phyloP scores from a whole-genome alignment of 1,139 yeast genomes.

The Arxiozyma telluris region DNA sequence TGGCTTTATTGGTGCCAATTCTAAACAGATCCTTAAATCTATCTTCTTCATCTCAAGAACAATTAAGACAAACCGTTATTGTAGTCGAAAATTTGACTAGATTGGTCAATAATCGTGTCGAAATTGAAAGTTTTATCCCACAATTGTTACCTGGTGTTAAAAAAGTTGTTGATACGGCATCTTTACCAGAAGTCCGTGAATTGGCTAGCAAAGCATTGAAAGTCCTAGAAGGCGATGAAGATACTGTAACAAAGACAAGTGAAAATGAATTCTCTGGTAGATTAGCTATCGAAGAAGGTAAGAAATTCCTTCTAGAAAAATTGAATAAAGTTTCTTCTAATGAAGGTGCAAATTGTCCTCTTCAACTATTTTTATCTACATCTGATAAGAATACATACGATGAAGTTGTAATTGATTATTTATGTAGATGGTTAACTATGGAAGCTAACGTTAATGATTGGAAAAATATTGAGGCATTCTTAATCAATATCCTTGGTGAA shows the following conservation, averaged over 20 bases:
- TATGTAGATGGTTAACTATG: slow-evolving; percentile 48
- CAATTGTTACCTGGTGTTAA: slow-evolving; percentile 80
- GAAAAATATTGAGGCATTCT: slow-evolving; percentile 57
- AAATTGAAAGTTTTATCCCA: slow-evolving; percentile 83
- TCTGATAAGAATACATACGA: slow-evolving; percentile 20
- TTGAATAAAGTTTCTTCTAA: slow-evolving; percentile 23
- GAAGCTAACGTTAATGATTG: slow-evolving; percentile 91
- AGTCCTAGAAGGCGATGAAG: slow-evolving; percentile 78
- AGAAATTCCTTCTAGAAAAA: slow-evolving; percentile 36
- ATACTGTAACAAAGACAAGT: slow-evolving; percentile 31
- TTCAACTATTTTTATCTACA: slow-evolving; percentile 16
- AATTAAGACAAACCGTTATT: slow-evolving; percentile 90
- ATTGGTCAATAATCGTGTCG: slow-evolving; percentile 86
- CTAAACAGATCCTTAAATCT: slow-evolving; percentile 84
- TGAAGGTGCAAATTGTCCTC: slow-evolving; percentile 9
- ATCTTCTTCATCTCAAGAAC: slow-evolving; percentile 81
- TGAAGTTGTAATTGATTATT: slow-evolving; percentile 40
- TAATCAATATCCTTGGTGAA: slow-evolving; percentile 40
- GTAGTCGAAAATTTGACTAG: slow-evolving; percentile 94
- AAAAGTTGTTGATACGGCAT: slow-evolving; percentile 81
- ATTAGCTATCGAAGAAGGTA: slow-evolving; percentile 49
- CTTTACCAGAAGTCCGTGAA: slow-evolving; percentile 94
- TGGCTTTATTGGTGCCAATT: slow-evolving; percentile 84
- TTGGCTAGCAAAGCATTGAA: slow-evolving; percentile 76
- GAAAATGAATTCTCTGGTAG: slow-evolving; percentile 70